Conservation (phyloP, 176 grass and related monocot genomes). For the Oryza nivara region DNA sequence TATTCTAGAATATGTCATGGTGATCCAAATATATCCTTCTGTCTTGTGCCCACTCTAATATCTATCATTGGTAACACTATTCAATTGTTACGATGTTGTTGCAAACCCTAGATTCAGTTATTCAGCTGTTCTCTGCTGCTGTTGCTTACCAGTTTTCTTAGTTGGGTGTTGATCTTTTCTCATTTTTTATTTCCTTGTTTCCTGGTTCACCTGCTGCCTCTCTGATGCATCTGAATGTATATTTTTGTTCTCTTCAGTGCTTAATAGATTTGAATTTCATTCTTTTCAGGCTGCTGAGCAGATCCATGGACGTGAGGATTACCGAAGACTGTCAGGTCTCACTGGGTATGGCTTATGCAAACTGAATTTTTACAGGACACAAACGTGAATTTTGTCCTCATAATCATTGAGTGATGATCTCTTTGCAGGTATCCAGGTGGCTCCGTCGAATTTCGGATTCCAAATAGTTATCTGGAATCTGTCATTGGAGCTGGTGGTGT, state of each 20-base stretch:
- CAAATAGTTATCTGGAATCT: constrained; percentile 60
- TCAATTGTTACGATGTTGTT: constrained; percentile 22
- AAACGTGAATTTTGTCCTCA: constrained; percentile 4
- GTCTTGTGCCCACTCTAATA: constrained; percentile 9
- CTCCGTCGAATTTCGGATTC: constrained; percentile 65
- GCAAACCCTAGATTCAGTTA: constrained; percentile 10
- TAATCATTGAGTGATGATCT: constrained; percentile 17
- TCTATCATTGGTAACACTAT: constrained; percentile 27
- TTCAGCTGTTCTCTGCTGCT: constrained; percentile 19
- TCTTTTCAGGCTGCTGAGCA: constrained; percentile 56
- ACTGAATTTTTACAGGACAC: constrained; percentile 1
- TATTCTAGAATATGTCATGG: not conserved
- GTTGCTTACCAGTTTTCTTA: constrained; percentile 17
- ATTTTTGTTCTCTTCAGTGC: constrained; percentile 12
- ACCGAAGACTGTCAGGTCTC: constrained; percentile 44
- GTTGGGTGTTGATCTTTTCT: constrained; percentile 9
- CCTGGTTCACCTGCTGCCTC: not conserved
- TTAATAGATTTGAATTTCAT: constrained; percentile 42
- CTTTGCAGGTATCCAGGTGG: constrained; percentile 61
- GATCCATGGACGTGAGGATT: constrained; percentile 55
- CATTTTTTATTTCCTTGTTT: constrained; percentile 8
- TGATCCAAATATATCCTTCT: constrained; percentile 20
- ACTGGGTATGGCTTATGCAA: constrained; percentile 49
- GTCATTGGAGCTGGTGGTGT: constrained; percentile 61
- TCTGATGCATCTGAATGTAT: constrained; percentile 15